A percentile compares a stretch with the other conserved stretches of the same genome.
phyloP scores from a whole-genome alignment of 805 yeast genomes.

The Schwanniomyces polymorphus region DNA sequence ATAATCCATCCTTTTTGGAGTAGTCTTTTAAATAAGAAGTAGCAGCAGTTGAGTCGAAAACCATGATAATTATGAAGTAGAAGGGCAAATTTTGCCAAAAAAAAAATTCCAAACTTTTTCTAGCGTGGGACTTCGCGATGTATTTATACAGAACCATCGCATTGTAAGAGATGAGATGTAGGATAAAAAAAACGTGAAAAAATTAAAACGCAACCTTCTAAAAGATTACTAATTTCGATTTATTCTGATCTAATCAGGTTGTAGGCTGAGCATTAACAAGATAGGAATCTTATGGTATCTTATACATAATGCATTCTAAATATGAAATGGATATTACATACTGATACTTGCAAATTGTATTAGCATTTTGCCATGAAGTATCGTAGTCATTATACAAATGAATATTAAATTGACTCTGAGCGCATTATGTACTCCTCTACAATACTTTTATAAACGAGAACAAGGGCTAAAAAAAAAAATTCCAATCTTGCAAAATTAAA shows the following conservation, averaged over 20 bases:
- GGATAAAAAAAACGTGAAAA: constrained; percentile 1
- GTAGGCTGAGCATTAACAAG: too few relatives aligned
- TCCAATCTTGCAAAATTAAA: too few relatives aligned
- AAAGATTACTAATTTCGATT: neutral
- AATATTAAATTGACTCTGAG: too few relatives aligned
- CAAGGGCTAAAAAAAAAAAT: too few relatives aligned
- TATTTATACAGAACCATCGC: neutral
- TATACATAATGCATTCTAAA: neutral
- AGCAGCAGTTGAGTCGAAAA: constrained; percentile 56
- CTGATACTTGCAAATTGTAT: too few relatives aligned
- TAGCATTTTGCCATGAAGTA: too few relatives aligned
- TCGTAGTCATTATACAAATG: too few relatives aligned
- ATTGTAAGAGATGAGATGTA: neutral
- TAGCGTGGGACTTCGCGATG: neutral
- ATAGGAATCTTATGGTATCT: too few relatives aligned
- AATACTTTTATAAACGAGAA: too few relatives aligned
- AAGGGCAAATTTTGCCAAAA: constrained; percentile 46
- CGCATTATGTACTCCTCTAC: too few relatives aligned
- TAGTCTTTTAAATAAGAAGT: constrained; percentile 65
- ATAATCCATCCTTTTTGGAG: constrained; percentile 78
- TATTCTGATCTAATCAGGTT: neutral
- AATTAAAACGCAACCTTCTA: neutral
- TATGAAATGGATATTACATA: too few relatives aligned
- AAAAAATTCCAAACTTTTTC: constrained; percentile 19
- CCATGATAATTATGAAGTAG: constrained; percentile 19